Conservation (phyloP, 441 rosid species). For the Corymbia calophylla region DNA sequence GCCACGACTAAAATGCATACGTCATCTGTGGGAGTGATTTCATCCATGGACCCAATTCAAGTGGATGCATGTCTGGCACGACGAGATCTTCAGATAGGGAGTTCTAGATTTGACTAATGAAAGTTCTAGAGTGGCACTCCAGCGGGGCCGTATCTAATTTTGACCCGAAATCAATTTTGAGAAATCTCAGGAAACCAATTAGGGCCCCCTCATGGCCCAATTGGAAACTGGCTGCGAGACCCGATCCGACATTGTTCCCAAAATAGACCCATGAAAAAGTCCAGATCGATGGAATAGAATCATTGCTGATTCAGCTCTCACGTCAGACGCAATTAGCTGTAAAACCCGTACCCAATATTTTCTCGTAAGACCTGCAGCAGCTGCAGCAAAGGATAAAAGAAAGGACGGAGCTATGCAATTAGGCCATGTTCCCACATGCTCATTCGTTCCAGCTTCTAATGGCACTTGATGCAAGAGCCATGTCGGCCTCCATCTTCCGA, state of each 20-base stretch:
- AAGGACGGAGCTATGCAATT: background rate
- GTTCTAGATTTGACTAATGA: background rate
- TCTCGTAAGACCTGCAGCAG: background rate
- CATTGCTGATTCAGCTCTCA: accelerated
- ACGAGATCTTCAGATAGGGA: background rate
- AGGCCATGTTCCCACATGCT: background rate
- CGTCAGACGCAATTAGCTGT: background rate
- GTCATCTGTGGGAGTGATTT: background rate
- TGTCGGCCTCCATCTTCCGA: background rate
- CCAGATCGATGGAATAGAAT: background rate
- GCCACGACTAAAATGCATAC: background rate
- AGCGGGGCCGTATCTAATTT: background rate
- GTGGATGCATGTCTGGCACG: background rate
- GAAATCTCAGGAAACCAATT: background rate
- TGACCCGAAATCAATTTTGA: background rate
- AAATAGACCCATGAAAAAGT: background rate
- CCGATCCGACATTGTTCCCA: background rate
- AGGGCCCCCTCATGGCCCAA: background rate
- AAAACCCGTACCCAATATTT: background rate
- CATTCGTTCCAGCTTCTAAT: no score
- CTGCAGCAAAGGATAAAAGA: background rate
- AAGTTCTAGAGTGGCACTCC: background rate
- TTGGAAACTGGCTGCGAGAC: background rate
- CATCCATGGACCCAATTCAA: background rate
- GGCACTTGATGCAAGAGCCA: background rate